Evolutionary conservation across 495 filamentous ascomycete genomes (phyloP).

Genomic region (Usnea hakonensis): DNA sequence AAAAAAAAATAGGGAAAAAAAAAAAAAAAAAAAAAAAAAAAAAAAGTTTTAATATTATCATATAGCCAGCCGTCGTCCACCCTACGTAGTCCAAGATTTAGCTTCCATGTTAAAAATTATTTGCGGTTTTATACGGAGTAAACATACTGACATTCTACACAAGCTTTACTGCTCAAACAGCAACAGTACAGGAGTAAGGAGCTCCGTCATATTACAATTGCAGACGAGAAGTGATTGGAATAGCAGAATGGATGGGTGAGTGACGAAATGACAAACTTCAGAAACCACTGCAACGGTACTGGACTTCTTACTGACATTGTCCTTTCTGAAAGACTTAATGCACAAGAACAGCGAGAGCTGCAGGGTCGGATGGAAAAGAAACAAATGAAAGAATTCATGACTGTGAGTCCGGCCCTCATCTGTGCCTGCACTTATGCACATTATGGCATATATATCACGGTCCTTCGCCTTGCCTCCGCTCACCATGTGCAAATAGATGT

Average conservation of each 20-base stretch:
- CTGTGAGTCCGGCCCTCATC: slow-evolving; percentile 48
- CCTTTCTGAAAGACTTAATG: slow-evolving; percentile 47
- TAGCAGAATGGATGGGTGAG: slow-evolving; percentile 17
- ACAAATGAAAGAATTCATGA: slow-evolving; percentile 98
- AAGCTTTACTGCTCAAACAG: neutral
- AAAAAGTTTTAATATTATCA: too few relatives aligned
- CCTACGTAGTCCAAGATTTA: neutral
- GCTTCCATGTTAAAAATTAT: neutral
- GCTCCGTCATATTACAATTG: neutral
- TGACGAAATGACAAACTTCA: neutral
- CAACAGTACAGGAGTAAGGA: neutral
- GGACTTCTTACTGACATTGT: neutral
- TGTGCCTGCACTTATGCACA: neutral
- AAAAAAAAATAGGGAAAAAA: too few relatives aligned
- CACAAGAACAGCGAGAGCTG: slow-evolving; percentile 84
- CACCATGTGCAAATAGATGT: slow-evolving; percentile 60
- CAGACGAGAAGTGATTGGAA: neutral
- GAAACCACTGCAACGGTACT: neutral
- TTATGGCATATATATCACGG: neutral
- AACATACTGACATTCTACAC: neutral
- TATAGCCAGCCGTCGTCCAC: too few relatives aligned
- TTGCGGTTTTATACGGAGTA: neutral
- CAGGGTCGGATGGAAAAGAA: slow-evolving; percentile 85
- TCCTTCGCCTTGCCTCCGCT: neutral
- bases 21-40: too few relatives aligned